phyloP scores from a whole-genome alignment of 192 early-diverging fungal species.

The Podila epigama region DNA sequence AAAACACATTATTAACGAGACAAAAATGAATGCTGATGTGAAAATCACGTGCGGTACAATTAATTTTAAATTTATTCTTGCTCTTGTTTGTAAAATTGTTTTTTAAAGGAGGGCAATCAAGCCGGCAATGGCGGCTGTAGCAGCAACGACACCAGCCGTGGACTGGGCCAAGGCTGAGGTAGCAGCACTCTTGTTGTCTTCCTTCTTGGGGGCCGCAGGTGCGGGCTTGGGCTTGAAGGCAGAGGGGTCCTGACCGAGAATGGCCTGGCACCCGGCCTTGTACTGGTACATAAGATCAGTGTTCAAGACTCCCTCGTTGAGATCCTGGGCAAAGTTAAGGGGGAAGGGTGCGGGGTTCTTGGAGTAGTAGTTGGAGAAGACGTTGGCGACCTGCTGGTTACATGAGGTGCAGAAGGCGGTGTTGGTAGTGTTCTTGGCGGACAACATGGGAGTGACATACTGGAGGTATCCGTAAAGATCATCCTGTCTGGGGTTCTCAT shows the following conservation, averaged over 20 bases:
- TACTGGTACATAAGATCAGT: conserved; percentile 16
- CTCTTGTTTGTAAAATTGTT: too few relatives aligned
- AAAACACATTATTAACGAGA: background rate
- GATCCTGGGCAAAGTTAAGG: conserved; percentile 29
- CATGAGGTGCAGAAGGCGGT: conserved; percentile 26
- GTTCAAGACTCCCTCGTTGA: background rate
- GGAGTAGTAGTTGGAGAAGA: conserved; percentile 43
- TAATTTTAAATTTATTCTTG: too few relatives aligned
- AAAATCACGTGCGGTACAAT: background rate
- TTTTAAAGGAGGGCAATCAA: background rate
- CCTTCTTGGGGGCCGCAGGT: background rate
- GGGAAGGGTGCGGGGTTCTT: conserved; percentile 21
- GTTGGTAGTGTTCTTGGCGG: background rate
- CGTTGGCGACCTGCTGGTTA: conserved; percentile 42
- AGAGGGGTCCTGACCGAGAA: background rate
- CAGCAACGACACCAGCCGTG: conserved; percentile 2
- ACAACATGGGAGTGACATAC: conserved; percentile 31
- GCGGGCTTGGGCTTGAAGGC: conserved; percentile 22
- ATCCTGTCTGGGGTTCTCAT: conserved; percentile 20
- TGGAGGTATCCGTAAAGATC: conserved; percentile 43
- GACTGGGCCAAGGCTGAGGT: background rate
- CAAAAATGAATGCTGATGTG: background rate
- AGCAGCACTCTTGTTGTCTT: background rate
- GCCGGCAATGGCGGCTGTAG: background rate
- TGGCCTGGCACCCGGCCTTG: conserved; percentile 10